Evolutionary conservation across 768 basidiomycete species (phyloP), one percentile per base, ranked within the genome.

Genomic region (Goffeauzyma gilvescens): DNA sequence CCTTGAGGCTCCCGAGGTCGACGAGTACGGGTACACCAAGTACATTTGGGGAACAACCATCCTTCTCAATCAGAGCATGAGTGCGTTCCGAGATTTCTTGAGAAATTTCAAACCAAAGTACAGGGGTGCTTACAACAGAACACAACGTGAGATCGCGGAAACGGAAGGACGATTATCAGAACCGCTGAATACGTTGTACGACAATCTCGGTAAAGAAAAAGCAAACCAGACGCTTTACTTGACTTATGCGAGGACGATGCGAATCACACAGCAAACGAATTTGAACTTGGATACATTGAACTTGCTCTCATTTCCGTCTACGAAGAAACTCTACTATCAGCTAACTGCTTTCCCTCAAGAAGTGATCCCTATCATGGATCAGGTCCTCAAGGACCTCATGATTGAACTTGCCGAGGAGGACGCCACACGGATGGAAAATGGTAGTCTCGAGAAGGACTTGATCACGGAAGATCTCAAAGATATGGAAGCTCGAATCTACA

Each of bases 11-110:
- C 32, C 30, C 12, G 55, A 51, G n/a, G 46, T 35, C n/a, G 48
- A 79, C 42, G 79, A 78, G 0, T 81, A 82, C 44, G 82, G 82
- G 51, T 80, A 85, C 73, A 82, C 63, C 27, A 67, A 65, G 42
- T 86, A 85, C 18, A 84, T 98, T 48, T 98, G 93, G 90, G 93
- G 93, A 23, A 98, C 93, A 0, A 89, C 84, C 1, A 87, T 98
- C 54, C 81, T 83, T 51, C 71, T 98, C 21, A 72, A 76, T 3
- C 81, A 90, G 60, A 80, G 82, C 10, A 93, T 95, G 82, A 79
- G 77, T 54, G 65, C 79, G 15, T 96, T 95, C 67, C 74, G 76
- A 39, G 77, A 81, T 27, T 95, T 95, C 62, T 66, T 98, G 43
- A 76, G 74, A 36, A 81, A 84, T 0, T 98, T 95, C 72, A 95